Conservation (phyloP, 192 early-diverging fungal genomes). For the Geosiphon pyriformis region DNA sequence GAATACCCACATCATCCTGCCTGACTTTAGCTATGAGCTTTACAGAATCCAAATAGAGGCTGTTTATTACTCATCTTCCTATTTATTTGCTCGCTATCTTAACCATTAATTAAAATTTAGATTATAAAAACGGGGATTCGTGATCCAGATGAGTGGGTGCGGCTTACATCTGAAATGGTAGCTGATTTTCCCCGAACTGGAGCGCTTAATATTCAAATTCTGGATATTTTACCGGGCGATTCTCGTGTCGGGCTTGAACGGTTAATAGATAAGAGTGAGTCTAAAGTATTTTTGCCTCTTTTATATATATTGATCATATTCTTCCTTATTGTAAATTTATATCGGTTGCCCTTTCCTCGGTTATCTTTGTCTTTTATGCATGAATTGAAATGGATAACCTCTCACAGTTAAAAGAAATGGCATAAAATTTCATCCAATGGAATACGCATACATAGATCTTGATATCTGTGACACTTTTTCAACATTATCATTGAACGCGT, state of each 20-base stretch:
- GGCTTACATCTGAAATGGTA: conserved; percentile 19
- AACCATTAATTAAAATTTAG: conserved; percentile 2
- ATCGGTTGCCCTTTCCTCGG: no score
- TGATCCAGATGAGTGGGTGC: conserved; percentile 23
- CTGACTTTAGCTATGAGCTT: neutral
- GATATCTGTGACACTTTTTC: conserved; percentile 18
- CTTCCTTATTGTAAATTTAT: neutral
- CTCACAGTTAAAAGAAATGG: conserved; percentile 4
- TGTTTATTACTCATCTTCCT: neutral
- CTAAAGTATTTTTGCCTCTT: neutral
- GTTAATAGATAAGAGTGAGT: conserved; percentile 6
- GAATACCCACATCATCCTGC: neutral
- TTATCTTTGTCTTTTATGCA: neutral
- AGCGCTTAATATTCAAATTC: conserved; percentile 6
- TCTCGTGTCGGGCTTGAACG: neutral
- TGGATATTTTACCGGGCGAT: neutral
- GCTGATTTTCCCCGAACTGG: conserved; percentile 2
- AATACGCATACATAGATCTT: conserved; percentile 22
- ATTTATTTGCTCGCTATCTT: neutral
- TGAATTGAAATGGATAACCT: neutral
- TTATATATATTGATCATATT: neutral
- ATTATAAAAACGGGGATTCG: neutral
- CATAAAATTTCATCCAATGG: conserved; percentile 18
- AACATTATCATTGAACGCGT: neutral
- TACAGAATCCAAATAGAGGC: neutral